A percentile compares a stretch with the other conserved stretches of the same genome.
Conservation (phyloP, 1,284 basidiomycete genomes). For the Cryptococcus floricola region DNA sequence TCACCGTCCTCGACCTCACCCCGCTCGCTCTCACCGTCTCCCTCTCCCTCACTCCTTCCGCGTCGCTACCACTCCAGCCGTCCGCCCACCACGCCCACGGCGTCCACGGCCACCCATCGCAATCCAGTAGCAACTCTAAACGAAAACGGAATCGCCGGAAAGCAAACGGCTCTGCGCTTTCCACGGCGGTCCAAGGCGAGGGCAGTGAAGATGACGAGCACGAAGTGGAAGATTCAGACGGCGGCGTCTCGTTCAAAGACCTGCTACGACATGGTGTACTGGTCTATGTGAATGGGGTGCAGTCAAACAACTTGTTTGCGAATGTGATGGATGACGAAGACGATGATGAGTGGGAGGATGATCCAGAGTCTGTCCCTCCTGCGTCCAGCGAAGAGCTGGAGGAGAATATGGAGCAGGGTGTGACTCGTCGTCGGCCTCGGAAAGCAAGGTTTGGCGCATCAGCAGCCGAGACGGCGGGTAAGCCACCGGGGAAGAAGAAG, state of each 20-base stretch:
- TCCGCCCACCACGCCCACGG: constrained; percentile 18
- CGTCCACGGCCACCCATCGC: constrained; percentile 6
- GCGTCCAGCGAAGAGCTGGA: constrained; percentile 14
- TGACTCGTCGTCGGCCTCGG: constrained; percentile 25
- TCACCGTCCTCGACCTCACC: constrained; percentile 48
- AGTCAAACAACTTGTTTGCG: constrained; percentile 47
- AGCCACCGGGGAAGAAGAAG: constrained; percentile 7
- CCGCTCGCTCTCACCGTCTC: constrained; percentile 47
- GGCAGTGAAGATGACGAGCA: constrained; percentile 29
- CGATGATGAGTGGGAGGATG: constrained; percentile 28
- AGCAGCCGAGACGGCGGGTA: constrained; percentile 14
- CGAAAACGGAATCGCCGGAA: constrained; percentile 7
- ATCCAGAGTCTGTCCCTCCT: constrained; percentile 3
- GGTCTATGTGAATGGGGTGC: constrained; percentile 46
- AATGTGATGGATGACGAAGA: constrained; percentile 45
- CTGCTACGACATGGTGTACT: constrained; percentile 47
- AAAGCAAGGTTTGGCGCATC: constrained; percentile 24
- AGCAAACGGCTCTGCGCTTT: neutral
- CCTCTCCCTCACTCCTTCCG: constrained; percentile 36
- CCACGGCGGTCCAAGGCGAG: constrained; percentile 25
- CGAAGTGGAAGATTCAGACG: constrained; percentile 21
- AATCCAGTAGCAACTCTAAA: neutral
- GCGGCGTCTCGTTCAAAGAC: constrained; percentile 42
- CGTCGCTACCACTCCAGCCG: neutral
- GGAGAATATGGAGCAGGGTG: constrained; percentile 18